These are phyloP conservation scores for Zelopaecilomyces penicillatus DNA, from an alignment of 2,329 filamentous ascomycete genomes.

Conservation along the genomic window DNA sequence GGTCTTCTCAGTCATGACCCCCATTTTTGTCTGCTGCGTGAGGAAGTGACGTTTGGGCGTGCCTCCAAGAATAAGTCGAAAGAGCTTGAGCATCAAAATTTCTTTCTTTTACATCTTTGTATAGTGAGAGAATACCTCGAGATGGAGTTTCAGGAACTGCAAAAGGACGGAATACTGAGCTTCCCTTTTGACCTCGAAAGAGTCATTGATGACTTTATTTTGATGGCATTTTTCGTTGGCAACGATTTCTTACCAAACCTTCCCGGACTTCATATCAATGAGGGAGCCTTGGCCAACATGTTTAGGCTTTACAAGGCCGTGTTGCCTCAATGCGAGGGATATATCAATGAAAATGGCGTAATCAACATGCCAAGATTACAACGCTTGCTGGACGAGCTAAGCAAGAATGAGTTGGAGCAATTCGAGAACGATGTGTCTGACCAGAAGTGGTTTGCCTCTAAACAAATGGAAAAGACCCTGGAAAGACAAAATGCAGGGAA, in stretches of 20 bases:
- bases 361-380: slow-evolving; percentile 80
- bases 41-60: slow-evolving; percentile 95
- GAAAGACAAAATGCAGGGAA: slow-evolving; percentile 49
- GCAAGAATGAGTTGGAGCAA: slow-evolving; percentile 81
- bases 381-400: slow-evolving; percentile 71
- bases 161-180: slow-evolving; percentile 59
- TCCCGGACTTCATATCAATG: slow-evolving; percentile 94
- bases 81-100: slow-evolving; percentile 97
- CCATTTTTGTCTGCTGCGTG: slow-evolving; percentile 92
- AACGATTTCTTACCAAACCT: slow-evolving; percentile 98
- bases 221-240: slow-evolving; percentile 98
- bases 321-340: slow-evolving; percentile 78
- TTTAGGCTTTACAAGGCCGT: slow-evolving; percentile 93
- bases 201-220: slow-evolving; percentile 97
- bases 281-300: slow-evolving; percentile 93
- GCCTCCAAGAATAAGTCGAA: slow-evolving; percentile 83
- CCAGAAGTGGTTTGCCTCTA: slow-evolving; percentile 85
- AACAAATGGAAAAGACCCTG: slow-evolving; percentile 61
- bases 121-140: slow-evolving; percentile 96
- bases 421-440: slow-evolving; percentile 88
- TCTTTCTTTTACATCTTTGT: slow-evolving; percentile 93
- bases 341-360: slow-evolving; percentile 90
- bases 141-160: slow-evolving; percentile 89
- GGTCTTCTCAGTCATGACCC: slow-evolving; percentile 95
- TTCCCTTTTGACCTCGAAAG: slow-evolving; percentile 90